Base-by-base conservation (phyloP, 441 rosid genomes). In the Arabidopsis hybrid region DNA sequence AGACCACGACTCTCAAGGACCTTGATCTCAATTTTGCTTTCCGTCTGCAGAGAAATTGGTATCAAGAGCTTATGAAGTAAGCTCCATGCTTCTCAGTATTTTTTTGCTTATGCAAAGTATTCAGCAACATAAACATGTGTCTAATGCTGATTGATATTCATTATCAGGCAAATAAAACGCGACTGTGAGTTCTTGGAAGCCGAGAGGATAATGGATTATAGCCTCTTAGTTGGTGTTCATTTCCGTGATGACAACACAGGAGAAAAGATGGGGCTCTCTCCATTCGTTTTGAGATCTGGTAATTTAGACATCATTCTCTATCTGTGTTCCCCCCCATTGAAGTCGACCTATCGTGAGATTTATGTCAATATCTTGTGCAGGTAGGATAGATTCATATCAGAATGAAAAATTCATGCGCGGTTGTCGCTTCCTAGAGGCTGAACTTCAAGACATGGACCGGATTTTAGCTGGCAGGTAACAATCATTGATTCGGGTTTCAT, bases 1-100 rank as follows among this genome's bases (percentile, higher is more conserved):
- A 91, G 80, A 93, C 97, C 31, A 89, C 98, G 4, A 91, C 98
- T 45, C 88, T 95, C 57, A 95, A 95, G 82, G 99, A 95, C 69
- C 87, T 95, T 31, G 99, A 95, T 83, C 98, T 95, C 65, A 92
- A 92, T 79, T 92, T 78, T 68, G 85, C 88, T 67, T 95, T 95
- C 82, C 96, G 92, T 49, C 86, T 92, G 36, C 96, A 92, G 79
- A 79, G 77, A 69, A 83, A 78, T 76, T 91, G 98, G 97, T 92
- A 79, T 74, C 95, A 87, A 74, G 98, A 95, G 72, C 93, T 95
- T 50, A 85, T 89, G 71, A 82, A 77, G 99, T 95, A 80, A 83
- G 92, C 76, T 55, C 50, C 14, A 18, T 39, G 43, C 69, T n/a
- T 42, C 31, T 63, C n/a, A 32, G 8, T 10, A 8, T 38, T 16